Evolutionary conservation across 345 rosid species (phyloP).

Genomic region (Brassica rapa): DNA sequence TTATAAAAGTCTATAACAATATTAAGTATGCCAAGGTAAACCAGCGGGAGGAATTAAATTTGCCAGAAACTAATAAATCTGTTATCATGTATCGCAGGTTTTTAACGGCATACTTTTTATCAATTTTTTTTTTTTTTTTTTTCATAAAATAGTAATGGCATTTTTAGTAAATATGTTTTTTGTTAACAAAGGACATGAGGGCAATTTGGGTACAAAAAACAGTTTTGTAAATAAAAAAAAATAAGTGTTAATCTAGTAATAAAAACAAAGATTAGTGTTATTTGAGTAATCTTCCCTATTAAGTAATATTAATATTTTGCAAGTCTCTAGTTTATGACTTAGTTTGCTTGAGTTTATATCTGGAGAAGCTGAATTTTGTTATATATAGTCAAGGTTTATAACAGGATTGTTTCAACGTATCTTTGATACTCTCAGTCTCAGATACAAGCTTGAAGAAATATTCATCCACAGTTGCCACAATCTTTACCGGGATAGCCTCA

Average conservation of each 20-base stretch:
- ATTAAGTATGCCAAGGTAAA: background rate
- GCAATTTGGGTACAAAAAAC: background rate
- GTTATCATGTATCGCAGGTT: background rate
- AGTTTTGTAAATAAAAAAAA: background rate
- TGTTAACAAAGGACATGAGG: background rate
- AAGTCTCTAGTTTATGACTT: too few relatives aligned
- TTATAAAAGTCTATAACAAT: background rate
- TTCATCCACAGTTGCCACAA: slow-evolving; percentile 96
- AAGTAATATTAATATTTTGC: too few relatives aligned
- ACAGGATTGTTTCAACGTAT: slow-evolving; percentile 3
- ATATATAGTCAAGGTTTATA: too few relatives aligned
- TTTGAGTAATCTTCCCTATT: background rate
- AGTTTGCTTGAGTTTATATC: too few relatives aligned
- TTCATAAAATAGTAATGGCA: background rate
- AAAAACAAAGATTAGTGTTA: background rate
- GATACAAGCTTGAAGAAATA: slow-evolving; percentile 95
- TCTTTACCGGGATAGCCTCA: slow-evolving; percentile 96
- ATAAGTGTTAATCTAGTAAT: background rate
- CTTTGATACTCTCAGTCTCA: slow-evolving; percentile 49
- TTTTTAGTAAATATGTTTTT: background rate
- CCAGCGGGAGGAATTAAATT: background rate
- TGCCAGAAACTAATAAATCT: background rate
- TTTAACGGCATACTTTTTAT: background rate
- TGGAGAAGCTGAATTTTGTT: too few relatives aligned
- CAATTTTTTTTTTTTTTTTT: background rate